Percentiles rank a stretch among this genome's conserved stretches.
phyloP scores from a whole-genome alignment of 2,329 filamentous ascomycete genomes.

The Trichocomaceae sp. region DNA sequence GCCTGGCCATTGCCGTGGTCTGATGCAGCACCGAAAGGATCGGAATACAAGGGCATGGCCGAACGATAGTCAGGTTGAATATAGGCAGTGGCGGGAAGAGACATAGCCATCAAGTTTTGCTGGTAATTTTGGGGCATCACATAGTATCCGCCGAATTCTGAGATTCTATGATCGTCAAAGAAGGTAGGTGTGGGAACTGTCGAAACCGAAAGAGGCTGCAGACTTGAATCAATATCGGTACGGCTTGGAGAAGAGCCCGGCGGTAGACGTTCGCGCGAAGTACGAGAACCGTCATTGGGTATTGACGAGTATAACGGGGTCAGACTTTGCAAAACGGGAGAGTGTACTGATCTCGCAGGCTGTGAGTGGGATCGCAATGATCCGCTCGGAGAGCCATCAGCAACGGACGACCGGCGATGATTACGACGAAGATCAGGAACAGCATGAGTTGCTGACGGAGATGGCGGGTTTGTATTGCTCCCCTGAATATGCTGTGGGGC shows the following conservation, averaged over 20 bases:
- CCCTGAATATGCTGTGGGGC: slow-evolving; percentile 31
- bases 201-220: slow-evolving; percentile 3
- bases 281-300: slow-evolving; percentile 24
- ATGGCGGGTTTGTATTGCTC: slow-evolving; percentile 41
- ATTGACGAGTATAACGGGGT: slow-evolving; percentile 28
- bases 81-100: slow-evolving; percentile 31
- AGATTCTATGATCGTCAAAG: slow-evolving; percentile 32
- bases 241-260: slow-evolving; percentile 31
- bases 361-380: slow-evolving; percentile 46
- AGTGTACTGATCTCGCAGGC: slow-evolving; percentile 40
- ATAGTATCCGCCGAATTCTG: slow-evolving; percentile 44
- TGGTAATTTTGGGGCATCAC: slow-evolving; percentile 39
- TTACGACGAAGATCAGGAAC: slow-evolving; percentile 41
- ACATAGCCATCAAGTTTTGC: slow-evolving; percentile 33
- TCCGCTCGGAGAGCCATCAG: slow-evolving; percentile 36
- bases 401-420: slow-evolving; percentile 39
- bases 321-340: slow-evolving; percentile 26
- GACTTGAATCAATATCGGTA: slow-evolving; percentile 25
- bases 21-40: slow-evolving; percentile 19
- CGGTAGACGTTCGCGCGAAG: slow-evolving; percentile 25
- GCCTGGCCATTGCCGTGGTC: slow-evolving; percentile 20
- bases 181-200: slow-evolving; percentile 25
- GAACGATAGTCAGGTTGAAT: slow-evolving; percentile 28
- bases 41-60: slow-evolving; percentile 19
- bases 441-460: slow-evolving; percentile 35